Base-by-base conservation (phyloP, 495 filamentous ascomycete species). In the Xylaria nigripes region DNA sequence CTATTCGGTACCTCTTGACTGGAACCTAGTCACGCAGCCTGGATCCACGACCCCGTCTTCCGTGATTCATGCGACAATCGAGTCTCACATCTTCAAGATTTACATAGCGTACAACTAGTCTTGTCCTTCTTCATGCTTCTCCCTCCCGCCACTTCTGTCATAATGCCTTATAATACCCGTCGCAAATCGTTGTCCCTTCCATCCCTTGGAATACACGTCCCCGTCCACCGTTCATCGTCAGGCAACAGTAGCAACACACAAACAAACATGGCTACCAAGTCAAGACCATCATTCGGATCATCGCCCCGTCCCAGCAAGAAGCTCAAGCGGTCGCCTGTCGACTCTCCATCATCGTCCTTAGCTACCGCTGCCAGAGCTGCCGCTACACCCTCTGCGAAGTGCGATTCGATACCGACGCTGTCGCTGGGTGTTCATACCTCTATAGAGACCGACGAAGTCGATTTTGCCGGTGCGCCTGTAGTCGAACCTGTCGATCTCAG, bases 121-220 rank as follows among this genome's bases (percentile, higher is more conserved):
- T 56, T 54, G 48, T 58, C 34, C n/a, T 5, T n/a, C 10, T 36
- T 51, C 34, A 59, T 48, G 47, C 48, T 49, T 49, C n/a, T 50
- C 60, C 56, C 54, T 51, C 58, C 48, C 27, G 27, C 21, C 49
- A 36, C 51, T 45, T 42, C 38, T 47, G 56, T 45, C 58, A 81
- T 56, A 61, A 95, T 95, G 90, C 89, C 90, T 58, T 96, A 96
- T 80, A 96, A 98, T 71, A 98, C 93, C 57, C 86, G 93, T 72
- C 85, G 93, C 70, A 98, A 97, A 75, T 95, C 90, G 66, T 72
- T 98, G 64, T 98, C 93, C 27, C 77, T 98, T 59, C 87, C 90
- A 19, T 91, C 89, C 54, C 80, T 97, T 59, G 93, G 93, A 66
- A 95, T 97, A 57, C 89, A 92, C 62, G 73, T 98, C 45, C 93